Evolutionary conservation across 331 rosid genomes (phyloP).

Genomic region (Rosa hybrid): DNA sequence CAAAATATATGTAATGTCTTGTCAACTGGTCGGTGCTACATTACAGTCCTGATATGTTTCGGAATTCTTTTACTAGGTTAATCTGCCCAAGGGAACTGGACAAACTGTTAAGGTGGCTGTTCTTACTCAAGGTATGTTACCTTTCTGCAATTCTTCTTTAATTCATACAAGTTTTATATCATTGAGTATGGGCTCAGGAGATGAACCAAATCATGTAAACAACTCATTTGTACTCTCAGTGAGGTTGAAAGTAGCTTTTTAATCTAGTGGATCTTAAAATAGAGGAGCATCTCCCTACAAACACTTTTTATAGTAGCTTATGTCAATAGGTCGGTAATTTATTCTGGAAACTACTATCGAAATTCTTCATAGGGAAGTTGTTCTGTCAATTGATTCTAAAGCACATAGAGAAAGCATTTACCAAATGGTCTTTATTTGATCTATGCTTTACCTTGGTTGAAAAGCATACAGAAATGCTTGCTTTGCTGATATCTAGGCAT

Average conservation of each 20-base stretch:
- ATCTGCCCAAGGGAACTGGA: slow-evolving; percentile 95
- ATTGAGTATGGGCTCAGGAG: not conserved
- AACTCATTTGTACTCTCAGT: not conserved
- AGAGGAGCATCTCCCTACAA: not conserved
- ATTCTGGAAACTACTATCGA: not conserved
- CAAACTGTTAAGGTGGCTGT: slow-evolving; percentile 87
- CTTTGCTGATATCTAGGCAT: not conserved
- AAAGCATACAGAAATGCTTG: not conserved
- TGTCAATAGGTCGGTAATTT: not conserved
- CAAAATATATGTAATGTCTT: slow-evolving; percentile 2
- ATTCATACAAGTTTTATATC: not conserved
- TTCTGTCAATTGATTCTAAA: not conserved
- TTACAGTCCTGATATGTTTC: slow-evolving; percentile 2
- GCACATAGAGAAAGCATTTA: not conserved
- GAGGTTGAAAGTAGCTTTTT: not conserved
- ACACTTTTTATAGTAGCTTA: not conserved
- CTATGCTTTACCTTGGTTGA: not conserved
- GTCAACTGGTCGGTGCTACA: slow-evolving; percentile 4
- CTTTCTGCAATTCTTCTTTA: slow-evolving; percentile 5
- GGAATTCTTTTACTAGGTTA: slow-evolving; percentile 55
- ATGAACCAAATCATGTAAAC: not conserved
- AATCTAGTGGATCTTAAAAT: not conserved
- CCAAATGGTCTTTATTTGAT: not conserved
- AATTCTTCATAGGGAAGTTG: not conserved
- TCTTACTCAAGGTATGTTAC: slow-evolving; percentile 85